Base-by-base conservation (phyloP, 75 land plant species). In the Ceratopteris richardii region DNA sequence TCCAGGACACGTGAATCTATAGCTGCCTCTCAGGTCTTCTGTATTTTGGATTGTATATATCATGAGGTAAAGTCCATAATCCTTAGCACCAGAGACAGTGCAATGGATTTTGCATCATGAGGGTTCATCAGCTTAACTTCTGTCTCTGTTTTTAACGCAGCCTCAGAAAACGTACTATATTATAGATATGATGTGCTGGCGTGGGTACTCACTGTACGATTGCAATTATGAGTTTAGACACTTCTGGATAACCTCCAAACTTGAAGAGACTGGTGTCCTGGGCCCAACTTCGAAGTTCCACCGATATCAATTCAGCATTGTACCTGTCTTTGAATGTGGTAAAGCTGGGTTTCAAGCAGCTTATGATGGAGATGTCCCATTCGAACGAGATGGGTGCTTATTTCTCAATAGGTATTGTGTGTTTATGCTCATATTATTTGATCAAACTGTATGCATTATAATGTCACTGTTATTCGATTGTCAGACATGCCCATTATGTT, bases 161-260 rank as follows among this genome's bases (percentile, higher is more conserved):
- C 58, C 74, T 31, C 85, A 94, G 61, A 75, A 81, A 47, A 94
- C 85, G 13, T 94, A 90, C 63, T 94, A 83, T 54, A 84, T 94
- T 27, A 79, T 90, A 53, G 98, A 94, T 58, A 79, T 94, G 83
- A 75, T 94, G 60, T 90, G 98, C 62, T 94, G 98, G 98, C 61
- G 87, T 21, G 91, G 96, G 1, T 83, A 90, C 51, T 81, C 98
- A 42, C 64, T 94, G 26, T 81, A 86, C 57, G 98, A 94, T 30
- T 90, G 98, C 69, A 71, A 66, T 50, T 73, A 85, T 12, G 96
- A 94, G 68, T 94, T 90, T 77, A 75, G 98, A 55, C 81, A 90
- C 54, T 94, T 89, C 62, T 90, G 98, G 98, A 68, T 85, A 73
- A 82, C 79, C 57, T 81, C 96, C 19, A 94, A 94, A 76, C 82